These are phyloP conservation scores for Neurospora sp. DNA, from an alignment of 495 filamentous ascomycete species.

Conservation along the genomic window DNA sequence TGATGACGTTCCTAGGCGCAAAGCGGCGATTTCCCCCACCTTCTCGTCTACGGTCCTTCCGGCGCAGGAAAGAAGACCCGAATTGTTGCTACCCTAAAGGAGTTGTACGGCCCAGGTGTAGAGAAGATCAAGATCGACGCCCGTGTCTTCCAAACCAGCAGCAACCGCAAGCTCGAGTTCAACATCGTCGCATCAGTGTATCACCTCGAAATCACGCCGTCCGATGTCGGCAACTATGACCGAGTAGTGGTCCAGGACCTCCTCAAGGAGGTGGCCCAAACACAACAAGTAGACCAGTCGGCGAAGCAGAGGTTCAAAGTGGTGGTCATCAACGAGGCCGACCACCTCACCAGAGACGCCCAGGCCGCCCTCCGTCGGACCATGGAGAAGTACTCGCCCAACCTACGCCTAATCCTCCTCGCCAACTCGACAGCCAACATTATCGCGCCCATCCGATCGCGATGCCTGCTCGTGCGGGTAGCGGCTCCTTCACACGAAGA, in stretches of 20 bases:
- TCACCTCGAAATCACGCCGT: conserved; percentile 95
- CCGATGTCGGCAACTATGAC: conserved; percentile 94
- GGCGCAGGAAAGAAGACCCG: conserved; percentile 97
- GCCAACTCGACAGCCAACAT: conserved; percentile 96
- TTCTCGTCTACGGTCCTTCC: conserved; percentile 91
- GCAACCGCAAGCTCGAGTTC: conserved; percentile 96
- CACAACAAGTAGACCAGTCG: conserved; percentile 85
- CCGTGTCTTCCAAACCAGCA: conserved; percentile 87
- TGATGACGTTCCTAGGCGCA: conserved; percentile 54
- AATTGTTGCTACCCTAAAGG: conserved; percentile 85
- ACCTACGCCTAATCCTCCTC: conserved; percentile 78
- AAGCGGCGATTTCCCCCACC: conserved; percentile 93
- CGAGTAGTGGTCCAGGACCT: conserved; percentile 91
- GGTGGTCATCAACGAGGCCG: conserved; percentile 98
- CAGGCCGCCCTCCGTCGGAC: conserved; percentile 91
- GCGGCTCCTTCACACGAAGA: conserved; percentile 78
- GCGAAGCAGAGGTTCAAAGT: conserved; percentile 95
- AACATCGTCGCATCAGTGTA: conserved; percentile 95
- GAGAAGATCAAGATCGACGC: conserved; percentile 98
- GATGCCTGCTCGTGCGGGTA: conserved; percentile 84
- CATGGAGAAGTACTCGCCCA: conserved; percentile 99
- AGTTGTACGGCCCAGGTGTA: conserved; percentile 82
- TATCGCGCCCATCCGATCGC: conserved; percentile 86
- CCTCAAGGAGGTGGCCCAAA: conserved; percentile 95
- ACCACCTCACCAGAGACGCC: conserved; percentile 86